These are phyloP conservation scores for Allium sativum DNA, from an alignment of 106 monocot species.

Conservation along the genomic window DNA sequence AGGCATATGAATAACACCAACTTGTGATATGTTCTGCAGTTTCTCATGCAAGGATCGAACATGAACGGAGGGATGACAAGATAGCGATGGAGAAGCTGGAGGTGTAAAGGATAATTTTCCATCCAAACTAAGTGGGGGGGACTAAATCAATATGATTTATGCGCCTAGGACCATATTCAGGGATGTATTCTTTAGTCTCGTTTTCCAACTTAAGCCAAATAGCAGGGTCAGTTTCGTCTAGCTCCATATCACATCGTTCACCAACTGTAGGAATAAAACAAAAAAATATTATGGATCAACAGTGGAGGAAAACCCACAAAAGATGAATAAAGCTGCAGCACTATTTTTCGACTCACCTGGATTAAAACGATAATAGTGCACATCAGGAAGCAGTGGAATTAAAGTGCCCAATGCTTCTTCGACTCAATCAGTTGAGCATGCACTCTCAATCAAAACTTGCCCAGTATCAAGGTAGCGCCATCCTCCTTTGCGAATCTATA, in stretches of 20 bases:
- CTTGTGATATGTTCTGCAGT: conserved; percentile 76
- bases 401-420: conserved; percentile 83
- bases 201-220: conserved; percentile 93
- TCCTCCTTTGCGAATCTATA: conserved; percentile 82
- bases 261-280: conserved; percentile 41
- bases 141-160: conserved; percentile 62
- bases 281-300: neutral
- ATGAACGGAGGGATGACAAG: conserved; percentile 50
- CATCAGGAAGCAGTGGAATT: conserved; percentile 79
- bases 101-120: conserved; percentile 47
- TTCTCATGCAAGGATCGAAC: conserved; percentile 68
- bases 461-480: conserved; percentile 99
- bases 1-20: conserved; percentile 82
- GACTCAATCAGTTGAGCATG: conserved; percentile 90
- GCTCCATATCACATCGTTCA: conserved; percentile 90
- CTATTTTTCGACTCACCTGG: conserved; percentile 48
- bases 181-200: conserved; percentile 86
- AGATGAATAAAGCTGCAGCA: neutral
- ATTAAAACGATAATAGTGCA: conserved; percentile 94
- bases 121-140: conserved; percentile 93
- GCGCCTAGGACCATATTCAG: conserved; percentile 60
- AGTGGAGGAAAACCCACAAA: neutral
- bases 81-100: conserved; percentile 52
- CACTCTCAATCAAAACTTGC: conserved; percentile 96
- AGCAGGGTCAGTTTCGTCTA: conserved; percentile 96